Conservation (phyloP, 805 yeast species). For the Ogataea angusta region DNA sequence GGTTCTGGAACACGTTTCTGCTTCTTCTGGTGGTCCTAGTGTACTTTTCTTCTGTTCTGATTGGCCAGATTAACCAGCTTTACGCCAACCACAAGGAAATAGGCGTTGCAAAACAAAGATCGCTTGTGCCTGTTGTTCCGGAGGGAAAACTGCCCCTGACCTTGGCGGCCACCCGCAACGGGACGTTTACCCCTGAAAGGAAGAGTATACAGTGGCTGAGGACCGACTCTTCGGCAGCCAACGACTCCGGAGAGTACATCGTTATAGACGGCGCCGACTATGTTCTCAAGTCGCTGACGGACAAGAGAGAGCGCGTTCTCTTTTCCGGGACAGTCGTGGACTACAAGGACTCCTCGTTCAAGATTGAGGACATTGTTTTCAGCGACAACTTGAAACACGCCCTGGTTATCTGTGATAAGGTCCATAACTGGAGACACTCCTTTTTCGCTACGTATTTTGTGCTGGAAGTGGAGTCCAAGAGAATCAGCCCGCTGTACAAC, state of each 20-base stretch:
- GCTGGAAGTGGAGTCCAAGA: conserved; percentile 40
- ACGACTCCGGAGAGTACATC: conserved; percentile 69
- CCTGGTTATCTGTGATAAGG: conserved; percentile 56
- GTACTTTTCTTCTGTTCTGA: conserved; percentile 26
- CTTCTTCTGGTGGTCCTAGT: conserved; percentile 14
- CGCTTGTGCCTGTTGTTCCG: not conserved
- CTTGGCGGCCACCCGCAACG: conserved; percentile 49
- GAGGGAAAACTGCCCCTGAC: conserved; percentile 30
- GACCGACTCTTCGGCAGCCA: conserved; percentile 42
- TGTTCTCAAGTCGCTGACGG: conserved; percentile 50
- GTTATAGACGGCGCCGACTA: conserved; percentile 47
- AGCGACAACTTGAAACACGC: conserved; percentile 65
- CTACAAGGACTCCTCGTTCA: conserved; percentile 38
- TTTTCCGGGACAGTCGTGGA: conserved; percentile 48
- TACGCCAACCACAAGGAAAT: conserved; percentile 13
- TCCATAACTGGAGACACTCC: conserved; percentile 74
- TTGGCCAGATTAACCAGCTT: conserved; percentile 18
- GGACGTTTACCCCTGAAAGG: conserved; percentile 50
- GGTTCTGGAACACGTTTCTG: conserved; percentile 9
- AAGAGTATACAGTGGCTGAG: conserved; percentile 69
- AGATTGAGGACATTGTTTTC: conserved; percentile 54
- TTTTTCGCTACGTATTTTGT: conserved; percentile 61
- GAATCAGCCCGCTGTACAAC: conserved; percentile 24
- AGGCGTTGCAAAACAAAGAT: not conserved
- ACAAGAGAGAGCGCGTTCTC: conserved; percentile 43